phyloP scores from a whole-genome alignment of 257 asterid genomes.

The Solanum gandarillasii region DNA sequence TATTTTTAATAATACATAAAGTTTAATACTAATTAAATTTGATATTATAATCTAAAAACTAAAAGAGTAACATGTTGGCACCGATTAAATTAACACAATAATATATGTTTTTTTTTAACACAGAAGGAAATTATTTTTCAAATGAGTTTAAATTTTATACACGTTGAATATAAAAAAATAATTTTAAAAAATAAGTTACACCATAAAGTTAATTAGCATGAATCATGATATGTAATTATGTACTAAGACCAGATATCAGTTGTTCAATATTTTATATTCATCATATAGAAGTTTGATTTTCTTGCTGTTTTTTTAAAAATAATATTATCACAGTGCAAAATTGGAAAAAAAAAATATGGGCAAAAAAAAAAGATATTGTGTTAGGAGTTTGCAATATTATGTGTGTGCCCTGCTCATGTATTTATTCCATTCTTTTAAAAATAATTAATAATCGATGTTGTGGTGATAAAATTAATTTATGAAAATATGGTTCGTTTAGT shows the following conservation, averaged over 20 bases:
- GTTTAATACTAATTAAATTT: too few species aligned
- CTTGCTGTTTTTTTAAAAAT: neutral
- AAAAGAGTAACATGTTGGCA: neutral
- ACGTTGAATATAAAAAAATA: too few species aligned
- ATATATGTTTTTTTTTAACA: neutral
- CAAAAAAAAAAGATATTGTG: neutral
- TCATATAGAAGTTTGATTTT: neutral
- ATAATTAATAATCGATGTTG: too few species aligned
- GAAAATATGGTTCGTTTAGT: neutral
- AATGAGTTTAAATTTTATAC: neutral
- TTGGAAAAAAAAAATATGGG: neutral
- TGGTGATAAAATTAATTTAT: rapidly evolving
- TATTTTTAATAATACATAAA: too few species aligned
- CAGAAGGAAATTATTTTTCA: too few species aligned
- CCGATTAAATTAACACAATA: neutral
- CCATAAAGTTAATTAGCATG: neutral
- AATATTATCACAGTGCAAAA: too few species aligned
- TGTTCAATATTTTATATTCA: neutral
- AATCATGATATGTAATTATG: too few species aligned
- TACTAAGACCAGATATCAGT: neutral
- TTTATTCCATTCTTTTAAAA: neutral
- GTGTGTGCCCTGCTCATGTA: neutral
- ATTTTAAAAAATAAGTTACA: neutral
- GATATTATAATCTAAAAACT: too few species aligned
- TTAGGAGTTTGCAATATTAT: neutral